A percentile compares a stretch with the other conserved stretches of the same genome.
phyloP scores from a whole-genome alignment of 805 yeast species.

The Debaryomyces hansenii region DNA sequence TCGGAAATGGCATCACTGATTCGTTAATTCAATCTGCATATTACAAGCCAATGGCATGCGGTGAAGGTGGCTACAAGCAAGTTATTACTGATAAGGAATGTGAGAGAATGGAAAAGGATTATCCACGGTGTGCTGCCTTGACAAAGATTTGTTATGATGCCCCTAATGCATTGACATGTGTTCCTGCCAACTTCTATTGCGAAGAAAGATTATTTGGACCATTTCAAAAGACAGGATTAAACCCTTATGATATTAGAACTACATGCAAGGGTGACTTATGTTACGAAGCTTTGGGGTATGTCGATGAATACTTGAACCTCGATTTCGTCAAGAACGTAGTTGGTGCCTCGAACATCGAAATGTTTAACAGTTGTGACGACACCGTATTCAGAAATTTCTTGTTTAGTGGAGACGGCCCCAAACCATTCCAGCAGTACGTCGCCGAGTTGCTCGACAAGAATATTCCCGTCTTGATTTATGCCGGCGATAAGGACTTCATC shows the following conservation, averaged over 20 bases:
- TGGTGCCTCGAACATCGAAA: constrained; percentile 54
- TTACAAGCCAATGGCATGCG: constrained; percentile 47
- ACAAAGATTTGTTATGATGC: constrained; percentile 29
- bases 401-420: constrained; percentile 65
- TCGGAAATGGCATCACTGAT: constrained; percentile 48
- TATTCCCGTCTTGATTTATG: constrained; percentile 42
- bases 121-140: constrained; percentile 34
- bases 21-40: constrained; percentile 38
- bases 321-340: constrained; percentile 53
- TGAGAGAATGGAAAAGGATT: constrained; percentile 32
- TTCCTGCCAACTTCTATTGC: constrained; percentile 39
- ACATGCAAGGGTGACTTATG: constrained; percentile 54
- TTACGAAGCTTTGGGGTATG: constrained; percentile 49
- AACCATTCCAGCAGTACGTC: constrained; percentile 68
- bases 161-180: constrained; percentile 37
- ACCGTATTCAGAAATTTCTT: constrained; percentile 50
- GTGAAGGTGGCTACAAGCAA: constrained; percentile 44
- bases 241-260: constrained; percentile 64
- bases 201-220: constrained; percentile 27
- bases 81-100: constrained; percentile 34
- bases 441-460: constrained; percentile 39
- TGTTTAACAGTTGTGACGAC: constrained; percentile 48
- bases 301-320: constrained; percentile 54
- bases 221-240: constrained; percentile 50
- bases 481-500: constrained; percentile 47